These are phyloP conservation scores for Fistulinella cinereoalba DNA, from an alignment of 1,284 basidiomycete species.

Conservation along the genomic window DNA sequence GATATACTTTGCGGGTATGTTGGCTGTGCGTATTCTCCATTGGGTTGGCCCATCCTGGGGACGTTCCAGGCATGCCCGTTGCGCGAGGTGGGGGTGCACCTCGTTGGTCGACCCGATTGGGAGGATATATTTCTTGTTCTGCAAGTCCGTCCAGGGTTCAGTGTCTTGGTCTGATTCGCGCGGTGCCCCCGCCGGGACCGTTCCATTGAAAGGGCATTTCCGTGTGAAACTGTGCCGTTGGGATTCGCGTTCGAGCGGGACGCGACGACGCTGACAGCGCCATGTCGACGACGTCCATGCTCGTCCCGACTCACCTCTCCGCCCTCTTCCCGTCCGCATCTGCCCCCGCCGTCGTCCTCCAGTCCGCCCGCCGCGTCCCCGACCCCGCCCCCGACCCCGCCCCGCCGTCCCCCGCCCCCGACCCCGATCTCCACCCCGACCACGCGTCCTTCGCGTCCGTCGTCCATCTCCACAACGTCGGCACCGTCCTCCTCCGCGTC, in stretches of 20 bases:
- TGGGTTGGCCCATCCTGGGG: conserved; percentile 15
- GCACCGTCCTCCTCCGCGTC: conserved; percentile 71
- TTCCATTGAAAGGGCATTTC: conserved; percentile 29
- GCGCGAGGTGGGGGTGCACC: conserved; percentile 19
- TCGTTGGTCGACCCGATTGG: conserved; percentile 8
- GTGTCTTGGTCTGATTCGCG: conserved; percentile 1
- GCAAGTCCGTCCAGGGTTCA: conserved; percentile 2
- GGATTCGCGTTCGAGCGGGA: not conserved
- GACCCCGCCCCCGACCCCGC: conserved; percentile 35
- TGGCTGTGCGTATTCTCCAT: conserved; percentile 29
- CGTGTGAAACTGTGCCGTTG: conserved; percentile 20
- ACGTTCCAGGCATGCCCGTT: conserved; percentile 13
- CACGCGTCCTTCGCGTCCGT: conserved; percentile 69
- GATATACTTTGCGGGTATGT: conserved; percentile 2
- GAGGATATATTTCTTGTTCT: not conserved
- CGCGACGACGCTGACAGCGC: too few species aligned
- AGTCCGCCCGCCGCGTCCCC: conserved; percentile 49
- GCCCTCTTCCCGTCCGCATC: conserved; percentile 54
- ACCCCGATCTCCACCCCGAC: conserved; percentile 60
- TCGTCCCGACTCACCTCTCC: conserved; percentile 64
- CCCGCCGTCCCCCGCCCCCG: conserved; percentile 39
- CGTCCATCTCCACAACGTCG: conserved; percentile 57
- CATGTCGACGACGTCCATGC: conserved; percentile 45
- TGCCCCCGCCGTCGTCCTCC: conserved; percentile 52
- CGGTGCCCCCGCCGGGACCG: not conserved